These are phyloP conservation scores for Tulasnella sp. DNA, from an alignment of 768 basidiomycete genomes.

Conservation along the genomic window DNA sequence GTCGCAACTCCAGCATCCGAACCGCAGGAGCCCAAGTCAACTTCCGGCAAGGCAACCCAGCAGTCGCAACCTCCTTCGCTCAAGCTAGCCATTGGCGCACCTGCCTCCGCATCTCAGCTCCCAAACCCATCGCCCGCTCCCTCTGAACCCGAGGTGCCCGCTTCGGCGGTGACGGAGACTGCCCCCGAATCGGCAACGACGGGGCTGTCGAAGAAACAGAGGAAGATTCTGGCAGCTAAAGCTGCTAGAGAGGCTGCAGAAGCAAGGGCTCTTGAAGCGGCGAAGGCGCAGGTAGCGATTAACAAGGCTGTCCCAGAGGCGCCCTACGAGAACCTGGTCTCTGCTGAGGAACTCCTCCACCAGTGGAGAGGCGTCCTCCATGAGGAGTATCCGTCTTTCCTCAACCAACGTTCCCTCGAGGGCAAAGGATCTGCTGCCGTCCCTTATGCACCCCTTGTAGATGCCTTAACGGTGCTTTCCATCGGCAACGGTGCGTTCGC, in stretches of 20 bases:
- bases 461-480: constrained; percentile 80
- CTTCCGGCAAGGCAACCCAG: not conserved
- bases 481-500: constrained; percentile 75
- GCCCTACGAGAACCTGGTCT: constrained; percentile 42
- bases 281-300: constrained; percentile 35
- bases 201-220: constrained; percentile 44
- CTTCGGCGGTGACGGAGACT: not conserved
- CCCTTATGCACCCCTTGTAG: constrained; percentile 80
- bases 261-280: constrained; percentile 33
- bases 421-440: constrained; percentile 76
- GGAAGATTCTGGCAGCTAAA: constrained; percentile 38
- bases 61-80: not conserved
- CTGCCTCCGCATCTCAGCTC: not conserved
- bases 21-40: not conserved
- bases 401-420: constrained; percentile 65
- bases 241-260: constrained; percentile 36
- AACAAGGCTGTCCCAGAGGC: constrained; percentile 37
- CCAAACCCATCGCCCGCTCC: not conserved
- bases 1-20: not conserved
- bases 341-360: constrained; percentile 62
- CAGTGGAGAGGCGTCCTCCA: constrained; percentile 65
- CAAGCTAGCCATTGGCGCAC: not conserved
- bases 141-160: not conserved
- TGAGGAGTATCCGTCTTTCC: constrained; percentile 67
- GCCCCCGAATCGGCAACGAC: not conserved